Percentiles rank a stretch among this genome's conserved stretches.
Evolutionary conservation across 1,284 basidiomycete species (phyloP).

Genomic region (Puccinia coronata): DNA sequence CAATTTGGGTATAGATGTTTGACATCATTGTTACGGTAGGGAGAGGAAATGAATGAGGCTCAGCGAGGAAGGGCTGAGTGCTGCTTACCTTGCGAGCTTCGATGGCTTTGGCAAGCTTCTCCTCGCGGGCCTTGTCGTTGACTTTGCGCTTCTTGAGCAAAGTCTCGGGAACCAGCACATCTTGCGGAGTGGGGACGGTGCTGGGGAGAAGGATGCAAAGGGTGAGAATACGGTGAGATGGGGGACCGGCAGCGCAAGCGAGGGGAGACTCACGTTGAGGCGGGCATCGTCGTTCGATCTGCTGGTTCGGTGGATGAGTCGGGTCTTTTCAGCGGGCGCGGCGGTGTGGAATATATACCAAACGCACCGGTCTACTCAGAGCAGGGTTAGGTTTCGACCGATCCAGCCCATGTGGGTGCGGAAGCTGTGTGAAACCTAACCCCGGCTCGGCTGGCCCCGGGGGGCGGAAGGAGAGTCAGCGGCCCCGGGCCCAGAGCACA

Average conservation of each 20-base stretch:
- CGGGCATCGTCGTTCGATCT: conserved; percentile 18
- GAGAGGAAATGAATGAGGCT: neutral
- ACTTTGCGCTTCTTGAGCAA: conserved; percentile 99
- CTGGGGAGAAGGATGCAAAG: neutral
- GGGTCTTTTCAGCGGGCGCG: no score
- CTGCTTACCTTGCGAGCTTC: conserved; percentile 86
- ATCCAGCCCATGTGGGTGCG: neutral
- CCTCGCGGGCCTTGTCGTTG: conserved; percentile 95
- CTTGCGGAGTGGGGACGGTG: conserved; percentile 39
- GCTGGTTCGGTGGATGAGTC: neutral
- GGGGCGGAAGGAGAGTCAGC: no score
- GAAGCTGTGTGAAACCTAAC: conserved; percentile 1
- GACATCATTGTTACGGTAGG: conserved; percentile 68
- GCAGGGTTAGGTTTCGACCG: conserved; percentile 2
- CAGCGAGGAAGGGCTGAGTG: neutral
- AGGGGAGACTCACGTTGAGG: neutral
- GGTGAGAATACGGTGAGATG: neutral
- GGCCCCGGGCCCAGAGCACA: no score
- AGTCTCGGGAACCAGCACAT: conserved; percentile 78
- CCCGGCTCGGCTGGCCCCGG: no score
- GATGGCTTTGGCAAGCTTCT: conserved; percentile 79
- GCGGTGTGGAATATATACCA: neutral
- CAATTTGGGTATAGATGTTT: conserved; percentile 65
- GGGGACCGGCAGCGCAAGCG: neutral
- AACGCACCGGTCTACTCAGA: neutral